A percentile compares a stretch with the other conserved stretches of the same genome.
Evolutionary conservation across 805 yeast species (phyloP).

Genomic region (Scheffersomyces spartinae): DNA sequence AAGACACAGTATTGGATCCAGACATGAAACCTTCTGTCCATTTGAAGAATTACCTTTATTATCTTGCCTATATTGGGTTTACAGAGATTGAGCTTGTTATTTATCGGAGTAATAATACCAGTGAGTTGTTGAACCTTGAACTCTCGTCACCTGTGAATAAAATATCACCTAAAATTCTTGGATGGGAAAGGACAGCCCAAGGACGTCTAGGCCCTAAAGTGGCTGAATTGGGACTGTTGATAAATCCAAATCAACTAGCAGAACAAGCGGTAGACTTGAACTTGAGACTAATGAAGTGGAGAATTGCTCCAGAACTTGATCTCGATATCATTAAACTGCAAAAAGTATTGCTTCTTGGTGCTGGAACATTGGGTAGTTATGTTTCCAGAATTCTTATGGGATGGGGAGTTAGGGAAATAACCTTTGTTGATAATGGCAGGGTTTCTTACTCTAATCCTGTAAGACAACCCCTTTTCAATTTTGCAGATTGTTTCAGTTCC

Average conservation of each 20-base stretch:
- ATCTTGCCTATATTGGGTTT: constrained; percentile 21
- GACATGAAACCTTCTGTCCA: constrained; percentile 35
- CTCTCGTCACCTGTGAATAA: constrained; percentile 3
- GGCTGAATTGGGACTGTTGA: constrained; percentile 70
- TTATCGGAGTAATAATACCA: constrained; percentile 10
- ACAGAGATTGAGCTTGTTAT: constrained; percentile 11
- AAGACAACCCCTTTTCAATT: constrained; percentile 77
- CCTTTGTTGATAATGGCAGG: constrained; percentile 82
- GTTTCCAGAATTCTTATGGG: constrained; percentile 79
- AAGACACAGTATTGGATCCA: constrained; percentile 19
- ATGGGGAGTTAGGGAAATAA: constrained; percentile 85
- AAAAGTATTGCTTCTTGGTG: constrained; percentile 74
- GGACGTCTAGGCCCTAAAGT: constrained; percentile 73
- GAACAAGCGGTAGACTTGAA: constrained; percentile 90
- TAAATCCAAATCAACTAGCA: constrained; percentile 73
- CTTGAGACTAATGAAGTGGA: constrained; percentile 91
- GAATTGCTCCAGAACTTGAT: constrained; percentile 75
- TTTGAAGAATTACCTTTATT: constrained; percentile 46
- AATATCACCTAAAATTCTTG: constrained; percentile 41
- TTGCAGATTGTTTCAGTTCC: constrained; percentile 68
- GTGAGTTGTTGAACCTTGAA: constrained; percentile 8
- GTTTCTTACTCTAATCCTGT: constrained; percentile 94
- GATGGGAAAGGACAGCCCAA: constrained; percentile 81
- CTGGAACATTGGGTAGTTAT: constrained; percentile 93
- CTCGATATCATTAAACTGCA: constrained; percentile 50